Base-by-base conservation (phyloP, 345 rosid species). In the Salix brachista region DNA sequence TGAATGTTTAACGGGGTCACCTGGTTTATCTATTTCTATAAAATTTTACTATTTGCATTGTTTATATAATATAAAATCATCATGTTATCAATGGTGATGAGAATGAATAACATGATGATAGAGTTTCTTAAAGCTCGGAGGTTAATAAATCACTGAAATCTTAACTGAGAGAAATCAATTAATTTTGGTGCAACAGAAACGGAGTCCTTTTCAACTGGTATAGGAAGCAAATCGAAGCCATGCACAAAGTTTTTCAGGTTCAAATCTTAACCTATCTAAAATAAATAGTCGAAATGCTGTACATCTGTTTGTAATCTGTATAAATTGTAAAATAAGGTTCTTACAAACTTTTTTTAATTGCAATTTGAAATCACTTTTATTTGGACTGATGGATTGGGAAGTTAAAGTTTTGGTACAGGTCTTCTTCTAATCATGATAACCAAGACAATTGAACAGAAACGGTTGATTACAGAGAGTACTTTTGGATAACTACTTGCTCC, bases 191-290 rank as follows among this genome's bases (percentile, higher is more conserved):
- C 78, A 86, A 90, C 94, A 91, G 91, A 91, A 89, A 81, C 78
- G 92, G 94, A 91, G 89, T 84, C 89, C 90, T 79, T 82, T 87
- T 41, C 94, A 82, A 80, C 88, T 89, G 94, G 92, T 91, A 85
- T 91, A 91, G 93, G 96, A 90, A 91, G 94, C 97, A 91, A 91
- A 90, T 88, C 91, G 87, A 91, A 91, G 94, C 94, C 97, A 83
- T 91, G 97, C 97, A 90, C 97, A 90, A 91, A 91, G 90, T 91
- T 91, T 91, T 91, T 91, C 97, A 91, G 97, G 97, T 91, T 91
- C 89, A 81, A 84, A 88, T 90, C 92, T 86, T 86, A 82, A 87
- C 91, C 80, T 83, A 83, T 88, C 87, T 85, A 85, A 87, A 87
- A 85, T 84, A 76, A 88, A 74, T 82, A 81, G 77, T 76, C 80